phyloP scores from a whole-genome alignment of 2,329 filamentous ascomycete genomes.

The Paracorniculantispora psalliotae region DNA sequence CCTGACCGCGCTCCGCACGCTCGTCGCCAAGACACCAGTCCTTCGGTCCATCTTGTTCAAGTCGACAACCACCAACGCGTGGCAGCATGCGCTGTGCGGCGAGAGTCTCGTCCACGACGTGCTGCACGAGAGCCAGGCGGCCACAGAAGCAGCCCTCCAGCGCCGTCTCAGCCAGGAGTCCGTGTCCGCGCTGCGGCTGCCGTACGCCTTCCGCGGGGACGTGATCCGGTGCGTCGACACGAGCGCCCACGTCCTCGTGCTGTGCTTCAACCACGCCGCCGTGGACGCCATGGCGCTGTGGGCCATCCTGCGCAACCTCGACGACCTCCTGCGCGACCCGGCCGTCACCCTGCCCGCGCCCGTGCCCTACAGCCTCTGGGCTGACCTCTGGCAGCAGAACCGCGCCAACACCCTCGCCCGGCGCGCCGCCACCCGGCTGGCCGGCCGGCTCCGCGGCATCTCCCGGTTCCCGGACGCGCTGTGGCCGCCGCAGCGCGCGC shows the following conservation, averaged over 20 bases:
- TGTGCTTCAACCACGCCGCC: constrained; percentile 32
- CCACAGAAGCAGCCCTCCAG: constrained; percentile 20
- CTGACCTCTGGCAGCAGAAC: constrained; percentile 28
- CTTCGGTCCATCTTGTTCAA: constrained; percentile 1
- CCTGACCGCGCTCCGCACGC: constrained; percentile 9
- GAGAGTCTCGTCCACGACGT: constrained; percentile 22
- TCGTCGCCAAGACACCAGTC: constrained; percentile 14
- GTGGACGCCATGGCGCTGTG: constrained; percentile 31
- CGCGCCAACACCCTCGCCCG: constrained; percentile 24
- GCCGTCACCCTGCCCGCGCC: constrained; percentile 15
- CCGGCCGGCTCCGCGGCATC: constrained; percentile 29
- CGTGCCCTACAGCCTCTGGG: constrained; percentile 28
- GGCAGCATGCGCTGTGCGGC: background rate
- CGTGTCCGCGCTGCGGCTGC: constrained; percentile 13
- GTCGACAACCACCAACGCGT: background rate
- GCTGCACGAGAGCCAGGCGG: constrained; percentile 21
- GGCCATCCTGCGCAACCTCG: constrained; percentile 29
- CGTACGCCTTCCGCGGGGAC: constrained; percentile 27
- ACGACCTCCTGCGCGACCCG: constrained; percentile 23
- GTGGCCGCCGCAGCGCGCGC: constrained; percentile 29
- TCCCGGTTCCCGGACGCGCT: constrained; percentile 27
- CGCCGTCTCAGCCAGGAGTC: constrained; percentile 17
- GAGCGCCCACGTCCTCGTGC: constrained; percentile 19
- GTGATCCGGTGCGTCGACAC: constrained; percentile 21
- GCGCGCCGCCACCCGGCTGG: constrained; percentile 26